Percentiles rank a stretch among this genome's conserved stretches.
phyloP scores from a whole-genome alignment of 2,329 filamentous ascomycete genomes.

The Aureobasidium uvarum region DNA sequence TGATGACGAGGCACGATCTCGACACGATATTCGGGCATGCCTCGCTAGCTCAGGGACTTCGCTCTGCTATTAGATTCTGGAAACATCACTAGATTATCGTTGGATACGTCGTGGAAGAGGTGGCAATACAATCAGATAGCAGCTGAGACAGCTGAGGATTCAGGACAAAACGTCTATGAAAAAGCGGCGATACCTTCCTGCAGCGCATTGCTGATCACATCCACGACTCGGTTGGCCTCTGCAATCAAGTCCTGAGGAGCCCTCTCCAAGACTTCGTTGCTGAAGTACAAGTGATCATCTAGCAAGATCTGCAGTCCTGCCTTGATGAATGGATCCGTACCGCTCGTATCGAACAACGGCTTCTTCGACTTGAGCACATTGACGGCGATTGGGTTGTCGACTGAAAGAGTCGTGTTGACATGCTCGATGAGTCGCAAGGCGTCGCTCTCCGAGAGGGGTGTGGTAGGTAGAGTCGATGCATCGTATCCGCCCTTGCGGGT shows the following conservation, averaged over 20 bases:
- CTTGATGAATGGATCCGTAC: slow-evolving; percentile 6
- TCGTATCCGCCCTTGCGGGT: slow-evolving; percentile 3
- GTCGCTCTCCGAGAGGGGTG: not conserved
- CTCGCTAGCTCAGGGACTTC: no score
- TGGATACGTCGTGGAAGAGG: not conserved
- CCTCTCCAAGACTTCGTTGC: slow-evolving; percentile 11
- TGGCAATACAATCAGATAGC: not conserved
- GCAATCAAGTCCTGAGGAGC: not conserved
- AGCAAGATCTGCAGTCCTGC: slow-evolving; percentile 19
- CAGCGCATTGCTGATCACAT: slow-evolving; percentile 18
- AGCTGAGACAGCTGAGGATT: no score
- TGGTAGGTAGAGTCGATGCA: slow-evolving; percentile 10
- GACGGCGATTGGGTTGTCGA: slow-evolving; percentile 16
- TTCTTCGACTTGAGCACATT: slow-evolving; percentile 9
- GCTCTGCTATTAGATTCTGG: no score
- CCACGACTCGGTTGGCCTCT: slow-evolving; percentile 5
- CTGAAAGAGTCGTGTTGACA: slow-evolving; percentile 12
- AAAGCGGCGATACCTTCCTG: slow-evolving; percentile 6
- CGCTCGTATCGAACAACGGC: slow-evolving; percentile 1
- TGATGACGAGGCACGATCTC: no score
- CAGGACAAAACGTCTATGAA: not conserved
- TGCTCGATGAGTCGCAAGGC: not conserved
- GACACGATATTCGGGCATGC: no score
- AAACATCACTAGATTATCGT: not conserved
- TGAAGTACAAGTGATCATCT: slow-evolving; percentile 11